phyloP scores from a whole-genome alignment of 257 asterid species.

The Forsythia viridissima region DNA sequence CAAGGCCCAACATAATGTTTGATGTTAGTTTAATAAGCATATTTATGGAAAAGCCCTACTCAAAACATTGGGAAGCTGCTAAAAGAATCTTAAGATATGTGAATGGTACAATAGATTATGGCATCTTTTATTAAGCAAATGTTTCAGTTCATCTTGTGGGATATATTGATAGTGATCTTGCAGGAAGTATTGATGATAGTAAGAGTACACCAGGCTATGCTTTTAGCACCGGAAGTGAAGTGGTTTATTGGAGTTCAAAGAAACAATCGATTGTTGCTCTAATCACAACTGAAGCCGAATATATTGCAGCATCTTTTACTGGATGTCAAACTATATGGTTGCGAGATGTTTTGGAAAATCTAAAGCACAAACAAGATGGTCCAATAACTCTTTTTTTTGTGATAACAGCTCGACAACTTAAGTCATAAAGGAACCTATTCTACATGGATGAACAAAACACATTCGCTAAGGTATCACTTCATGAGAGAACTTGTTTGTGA shows the following conservation, averaged over 20 bases:
- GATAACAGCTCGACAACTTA: not conserved
- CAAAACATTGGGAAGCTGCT: not conserved
- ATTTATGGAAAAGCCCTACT: not conserved
- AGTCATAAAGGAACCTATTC: not conserved
- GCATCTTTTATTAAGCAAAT: slow-evolving; percentile 6
- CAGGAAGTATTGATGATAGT: slow-evolving; percentile 6
- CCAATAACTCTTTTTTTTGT: not conserved
- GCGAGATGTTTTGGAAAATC: too few species aligned
- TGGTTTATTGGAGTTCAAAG: not conserved
- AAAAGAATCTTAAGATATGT: not conserved
- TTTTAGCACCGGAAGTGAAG: not conserved
- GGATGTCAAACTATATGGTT: not conserved
- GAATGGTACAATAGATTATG: not conserved
- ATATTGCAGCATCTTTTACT: not conserved
- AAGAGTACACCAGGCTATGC: slow-evolving; percentile 3
- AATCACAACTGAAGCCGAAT: not conserved
- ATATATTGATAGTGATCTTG: slow-evolving; percentile 2
- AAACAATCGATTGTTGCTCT: not conserved
- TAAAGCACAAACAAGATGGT: not conserved
- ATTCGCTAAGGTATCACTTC: too few species aligned
- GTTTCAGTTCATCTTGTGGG: not conserved
- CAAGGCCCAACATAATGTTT: not conserved
- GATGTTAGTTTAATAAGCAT: not conserved
- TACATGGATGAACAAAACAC: not conserved
- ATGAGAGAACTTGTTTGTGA: too few species aligned